Percentiles rank a stretch among this genome's conserved stretches.
Conservation (phyloP, 202 grass and related monocot genomes). For the Setaria italica region DNA sequence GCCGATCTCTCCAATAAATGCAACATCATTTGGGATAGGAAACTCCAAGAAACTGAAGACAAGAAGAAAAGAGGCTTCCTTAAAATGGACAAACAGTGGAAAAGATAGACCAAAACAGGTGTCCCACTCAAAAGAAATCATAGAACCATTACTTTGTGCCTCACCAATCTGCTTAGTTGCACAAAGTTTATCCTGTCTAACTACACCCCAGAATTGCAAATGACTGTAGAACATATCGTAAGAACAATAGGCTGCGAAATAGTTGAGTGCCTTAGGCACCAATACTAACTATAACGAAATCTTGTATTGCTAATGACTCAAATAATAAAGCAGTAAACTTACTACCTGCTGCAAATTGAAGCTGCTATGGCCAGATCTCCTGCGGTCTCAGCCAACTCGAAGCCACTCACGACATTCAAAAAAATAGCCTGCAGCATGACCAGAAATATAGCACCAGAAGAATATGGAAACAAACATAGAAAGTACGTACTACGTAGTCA, state of each 20-base stretch:
- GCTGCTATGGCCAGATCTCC: conserved; percentile 92
- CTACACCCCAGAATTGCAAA: conserved; percentile 21
- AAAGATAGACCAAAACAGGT: conserved; percentile 17
- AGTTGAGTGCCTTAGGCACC: background rate
- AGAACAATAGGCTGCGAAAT: background rate
- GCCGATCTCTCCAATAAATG: conserved; percentile 95
- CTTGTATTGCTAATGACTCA: background rate
- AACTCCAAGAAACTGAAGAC: conserved; percentile 87
- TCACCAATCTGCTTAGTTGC: conserved; percentile 17
- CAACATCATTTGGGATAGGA: conserved; percentile 89
- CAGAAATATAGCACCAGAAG: conserved; percentile 41
- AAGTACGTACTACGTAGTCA: background rate
- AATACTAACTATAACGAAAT: conserved; percentile 5
- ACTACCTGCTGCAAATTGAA: conserved; percentile 97
- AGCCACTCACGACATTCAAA: conserved; percentile 94
- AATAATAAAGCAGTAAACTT: conserved; percentile 39
- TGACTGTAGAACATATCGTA: conserved; percentile 1
- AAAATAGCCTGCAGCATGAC: conserved; percentile 69
- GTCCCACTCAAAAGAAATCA: background rate
- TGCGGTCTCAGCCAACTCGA: conserved; percentile 82
- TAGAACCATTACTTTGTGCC: background rate
- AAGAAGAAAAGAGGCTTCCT: conserved; percentile 29
- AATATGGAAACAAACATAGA: conserved; percentile 23
- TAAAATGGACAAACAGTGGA: conserved; percentile 2
- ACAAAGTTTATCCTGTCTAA: conserved; percentile 2